A percentile compares a stretch with the other conserved stretches of the same genome.
These are phyloP conservation scores for Calonectria pseudoturangicola DNA, from an alignment of 2,329 filamentous ascomycete species.

Conservation along the genomic window DNA sequence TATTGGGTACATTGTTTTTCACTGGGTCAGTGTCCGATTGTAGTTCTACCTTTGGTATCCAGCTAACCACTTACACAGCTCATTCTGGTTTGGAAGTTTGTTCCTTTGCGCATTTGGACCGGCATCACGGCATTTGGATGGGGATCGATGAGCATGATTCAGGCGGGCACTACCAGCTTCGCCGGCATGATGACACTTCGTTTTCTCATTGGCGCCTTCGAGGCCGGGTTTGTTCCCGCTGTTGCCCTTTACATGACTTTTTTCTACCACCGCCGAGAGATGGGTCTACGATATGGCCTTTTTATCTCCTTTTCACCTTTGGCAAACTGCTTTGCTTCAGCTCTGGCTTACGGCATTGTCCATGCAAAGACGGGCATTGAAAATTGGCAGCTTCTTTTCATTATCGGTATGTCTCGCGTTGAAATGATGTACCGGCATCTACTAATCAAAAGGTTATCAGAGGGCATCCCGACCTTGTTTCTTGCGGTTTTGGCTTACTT, in stretches of 20 bases:
- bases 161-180: neutral
- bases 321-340: conserved; percentile 80
- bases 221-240: conserved; percentile 65
- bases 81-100: conserved; percentile 46
- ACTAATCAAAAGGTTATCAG: conserved; percentile 1
- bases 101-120: conserved; percentile 46
- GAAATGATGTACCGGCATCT: too few species aligned
- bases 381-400: conserved; percentile 73
- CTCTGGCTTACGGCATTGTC: conserved; percentile 79
- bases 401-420: neutral
- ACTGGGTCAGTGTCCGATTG: neutral
- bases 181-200: conserved; percentile 31
- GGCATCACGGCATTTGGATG: conserved; percentile 39
- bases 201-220: conserved; percentile 61
- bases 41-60: neutral
- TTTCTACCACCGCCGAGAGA: conserved; percentile 72
- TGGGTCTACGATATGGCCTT: conserved; percentile 82
- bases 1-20: conserved; percentile 26
- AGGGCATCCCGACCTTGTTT: conserved; percentile 76
- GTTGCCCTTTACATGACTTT: conserved; percentile 67
- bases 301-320: conserved; percentile 82
- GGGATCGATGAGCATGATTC: conserved; percentile 38
- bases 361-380: conserved; percentile 72
- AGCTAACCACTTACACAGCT: conserved; percentile 25
- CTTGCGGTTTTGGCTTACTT: conserved; percentile 74